Evolutionary conservation across 495 filamentous ascomycete species (phyloP).

Genomic region (Talaromyces stipitatus): DNA sequence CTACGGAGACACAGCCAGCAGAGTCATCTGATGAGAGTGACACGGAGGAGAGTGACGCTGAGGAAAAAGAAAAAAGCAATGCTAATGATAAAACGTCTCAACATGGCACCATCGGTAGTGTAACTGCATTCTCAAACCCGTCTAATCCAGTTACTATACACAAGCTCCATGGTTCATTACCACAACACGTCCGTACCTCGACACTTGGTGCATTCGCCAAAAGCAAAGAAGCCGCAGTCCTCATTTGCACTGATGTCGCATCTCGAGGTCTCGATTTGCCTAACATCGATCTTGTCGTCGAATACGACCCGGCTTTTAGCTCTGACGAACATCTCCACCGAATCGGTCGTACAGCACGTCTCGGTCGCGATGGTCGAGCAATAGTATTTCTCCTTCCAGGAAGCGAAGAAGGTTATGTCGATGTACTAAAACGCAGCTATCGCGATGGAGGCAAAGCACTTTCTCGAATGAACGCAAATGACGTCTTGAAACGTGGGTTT

Average conservation of each 20-base stretch:
- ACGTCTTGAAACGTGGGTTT: constrained; percentile 55
- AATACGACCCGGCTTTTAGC: constrained; percentile 91
- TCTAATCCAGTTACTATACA: constrained; percentile 60
- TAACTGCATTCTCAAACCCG: constrained; percentile 40
- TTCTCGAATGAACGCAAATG: constrained; percentile 47
- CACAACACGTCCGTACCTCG: constrained; percentile 75
- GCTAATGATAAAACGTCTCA: constrained; percentile 17
- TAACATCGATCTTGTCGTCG: constrained; percentile 86
- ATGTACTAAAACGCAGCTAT: constrained; percentile 54
- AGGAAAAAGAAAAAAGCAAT: constrained; percentile 8
- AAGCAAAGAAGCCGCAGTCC: constrained; percentile 57
- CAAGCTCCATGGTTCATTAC: constrained; percentile 88
- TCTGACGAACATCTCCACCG: constrained; percentile 88
- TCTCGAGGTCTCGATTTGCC: constrained; percentile 91
- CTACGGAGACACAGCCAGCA: constrained; percentile 17
- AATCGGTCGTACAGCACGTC: constrained; percentile 88
- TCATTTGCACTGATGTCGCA: constrained; percentile 92
- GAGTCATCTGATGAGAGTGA: constrained; percentile 16
- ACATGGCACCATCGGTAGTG: constrained; percentile 46
- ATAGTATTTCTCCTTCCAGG: constrained; percentile 85
- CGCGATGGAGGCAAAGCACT: constrained; percentile 49
- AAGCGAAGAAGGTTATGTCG: constrained; percentile 80
- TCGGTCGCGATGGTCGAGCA: constrained; percentile 81
- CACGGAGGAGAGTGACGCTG: constrained; percentile 11
- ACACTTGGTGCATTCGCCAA: constrained; percentile 71